A percentile compares a stretch with the other conserved stretches of the same genome.
Evolutionary conservation across 2,329 filamentous ascomycete species (phyloP).

Genomic region (Calonectria multiphialidica): DNA sequence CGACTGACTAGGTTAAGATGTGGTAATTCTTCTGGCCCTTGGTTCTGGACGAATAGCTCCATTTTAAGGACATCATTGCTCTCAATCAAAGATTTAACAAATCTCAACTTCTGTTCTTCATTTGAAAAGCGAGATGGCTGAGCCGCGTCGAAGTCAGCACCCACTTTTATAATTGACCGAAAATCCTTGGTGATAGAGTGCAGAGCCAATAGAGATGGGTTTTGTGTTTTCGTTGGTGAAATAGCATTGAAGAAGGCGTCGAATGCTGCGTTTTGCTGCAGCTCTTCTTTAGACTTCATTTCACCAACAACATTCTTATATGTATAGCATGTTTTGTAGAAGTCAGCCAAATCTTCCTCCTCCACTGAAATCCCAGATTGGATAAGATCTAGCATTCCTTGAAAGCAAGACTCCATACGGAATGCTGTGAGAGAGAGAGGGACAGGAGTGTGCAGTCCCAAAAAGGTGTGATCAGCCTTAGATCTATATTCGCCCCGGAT

Average conservation of each 20-base stretch:
- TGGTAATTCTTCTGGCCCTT: no score
- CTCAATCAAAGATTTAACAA: neutral
- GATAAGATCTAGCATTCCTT: constrained; percentile 2
- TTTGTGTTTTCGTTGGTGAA: no score
- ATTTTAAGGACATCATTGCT: neutral
- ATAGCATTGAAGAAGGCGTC: no score
- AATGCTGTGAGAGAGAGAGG: neutral
- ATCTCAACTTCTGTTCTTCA: neutral
- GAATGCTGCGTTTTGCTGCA: no score
- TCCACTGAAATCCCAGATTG: neutral
- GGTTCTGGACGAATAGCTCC: no score
- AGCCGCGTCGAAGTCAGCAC: no score
- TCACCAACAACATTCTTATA: no score
- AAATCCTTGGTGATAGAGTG: no score
- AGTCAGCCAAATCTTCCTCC: neutral
- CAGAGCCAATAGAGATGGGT: no score
- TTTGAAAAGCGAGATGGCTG: neutral
- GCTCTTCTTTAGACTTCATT: no score
- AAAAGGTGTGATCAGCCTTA: neutral
- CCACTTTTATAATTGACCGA: no score
- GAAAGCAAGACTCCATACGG: neutral
- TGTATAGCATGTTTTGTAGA: neutral
- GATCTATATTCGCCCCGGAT: neutral
- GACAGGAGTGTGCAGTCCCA: neutral
- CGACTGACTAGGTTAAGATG: no score